A percentile compares a stretch with the other conserved stretches of the same genome.
phyloP scores from a whole-genome alignment of 192 early-diverging fungal genomes.

The Linnemannia elongata region DNA sequence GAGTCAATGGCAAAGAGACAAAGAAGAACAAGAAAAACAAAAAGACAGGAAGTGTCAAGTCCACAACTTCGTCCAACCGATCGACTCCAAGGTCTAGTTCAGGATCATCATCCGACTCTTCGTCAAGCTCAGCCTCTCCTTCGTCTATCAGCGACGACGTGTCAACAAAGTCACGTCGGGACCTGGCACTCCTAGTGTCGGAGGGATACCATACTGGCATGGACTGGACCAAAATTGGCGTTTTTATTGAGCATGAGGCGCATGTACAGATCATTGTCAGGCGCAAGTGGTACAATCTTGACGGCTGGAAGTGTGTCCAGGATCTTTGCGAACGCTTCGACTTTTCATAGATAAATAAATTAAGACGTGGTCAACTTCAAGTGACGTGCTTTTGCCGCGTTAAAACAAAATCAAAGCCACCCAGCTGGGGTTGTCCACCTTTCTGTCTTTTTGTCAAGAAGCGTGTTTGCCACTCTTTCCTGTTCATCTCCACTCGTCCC shows the following conservation, averaged over 20 bases:
- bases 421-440: background rate
- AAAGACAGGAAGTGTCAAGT: background rate
- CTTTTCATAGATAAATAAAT: conserved; percentile 38
- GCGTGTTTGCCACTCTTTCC: background rate
- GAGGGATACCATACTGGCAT: conserved; percentile 57
- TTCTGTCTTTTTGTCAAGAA: background rate
- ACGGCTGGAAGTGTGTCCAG: conserved; percentile 57
- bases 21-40: background rate
- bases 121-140: background rate
- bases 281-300: conserved; percentile 59
- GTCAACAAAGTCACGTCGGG: conserved; percentile 21
- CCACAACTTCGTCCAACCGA: background rate
- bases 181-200: conserved; percentile 36
- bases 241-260: conserved; percentile 57
- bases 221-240: conserved; percentile 63
- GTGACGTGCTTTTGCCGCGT: background rate
- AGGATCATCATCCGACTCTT: background rate
- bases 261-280: conserved; percentile 62
- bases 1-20: background rate
- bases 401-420: conserved; percentile 10
- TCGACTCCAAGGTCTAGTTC: background rate
- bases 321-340: conserved; percentile 55
- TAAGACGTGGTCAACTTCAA: background rate
- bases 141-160: conserved; percentile 9
- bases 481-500: background rate